Base-by-base conservation (phyloP, 31 red algal genomes). In the Odonthalia washingtoniensis region DNA sequence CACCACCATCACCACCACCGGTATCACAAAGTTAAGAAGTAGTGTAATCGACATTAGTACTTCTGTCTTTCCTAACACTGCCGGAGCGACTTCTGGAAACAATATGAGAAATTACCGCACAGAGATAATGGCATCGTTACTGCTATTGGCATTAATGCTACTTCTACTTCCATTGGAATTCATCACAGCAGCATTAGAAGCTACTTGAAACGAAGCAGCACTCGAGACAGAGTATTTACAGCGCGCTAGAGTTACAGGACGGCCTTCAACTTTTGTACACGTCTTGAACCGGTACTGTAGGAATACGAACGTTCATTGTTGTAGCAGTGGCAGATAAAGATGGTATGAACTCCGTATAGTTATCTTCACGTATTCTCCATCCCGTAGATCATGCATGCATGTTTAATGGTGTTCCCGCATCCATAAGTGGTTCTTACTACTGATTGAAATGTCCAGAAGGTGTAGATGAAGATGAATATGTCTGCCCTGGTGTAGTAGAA, bases 181-280 rank as follows among this genome's bases (percentile, higher is more conserved):
- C 49, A 57, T 57, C 9, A 21, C 49, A 14, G 49, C 49, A 57
- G 89, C 80, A 40, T 70, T 80, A 37, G 33, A 41, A 17, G 89
- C 89, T 16, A 74, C 81, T 78, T 91, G 75, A 80, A 85, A 91
- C 0, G 81, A 80, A 28, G 89, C 89, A 33, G 80, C 42, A 77
- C 64, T 69, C 32, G 69, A 46, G 4, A 67, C 87, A 30, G 87
- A 34, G 0, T 72, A 73, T 72, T 85, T 49, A n/a, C 89, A 39
- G 30, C 82, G 31, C 4, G 82, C 89, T 2, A 82, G 89, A 39
- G 82, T 92, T 31, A 46, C 89, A 2, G 89, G 89, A 31, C 89
- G 89, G 40, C 86, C 89, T 4, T 92, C 72, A 1, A n/a, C n/a
- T n/a, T n/a, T n/a, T n/a, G n/a, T n/a, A n/a, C n/a, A n/a, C n/a